Evolutionary conservation across 2,329 filamentous ascomycete genomes (phyloP).

Genomic region (Pestalotiopsis sp.): DNA sequence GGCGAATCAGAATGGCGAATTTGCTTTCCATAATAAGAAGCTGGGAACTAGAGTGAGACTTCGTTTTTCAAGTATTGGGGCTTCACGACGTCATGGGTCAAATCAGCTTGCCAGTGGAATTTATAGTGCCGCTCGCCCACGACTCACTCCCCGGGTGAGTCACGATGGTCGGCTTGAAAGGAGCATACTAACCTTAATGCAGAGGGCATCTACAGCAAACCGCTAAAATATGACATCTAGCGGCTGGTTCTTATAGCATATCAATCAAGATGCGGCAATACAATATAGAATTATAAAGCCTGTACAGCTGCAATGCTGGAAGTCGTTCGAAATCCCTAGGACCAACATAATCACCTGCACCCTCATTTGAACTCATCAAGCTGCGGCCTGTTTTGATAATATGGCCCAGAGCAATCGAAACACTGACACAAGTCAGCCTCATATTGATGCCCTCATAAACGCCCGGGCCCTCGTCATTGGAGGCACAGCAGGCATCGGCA

Average conservation of each 20-base stretch:
- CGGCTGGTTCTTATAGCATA: not conserved
- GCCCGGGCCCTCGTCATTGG: not conserved
- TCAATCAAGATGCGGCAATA: too few relatives aligned
- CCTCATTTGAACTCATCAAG: not conserved
- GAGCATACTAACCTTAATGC: not conserved
- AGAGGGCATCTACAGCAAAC: not conserved
- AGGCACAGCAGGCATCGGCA: not conserved
- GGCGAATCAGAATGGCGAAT: too few relatives aligned
- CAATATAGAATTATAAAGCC: too few relatives aligned
- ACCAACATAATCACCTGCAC: not conserved
- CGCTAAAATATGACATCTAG: not conserved
- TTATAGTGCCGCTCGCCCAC: too few relatives aligned
- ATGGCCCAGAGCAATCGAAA: not conserved
- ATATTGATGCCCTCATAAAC: not conserved
- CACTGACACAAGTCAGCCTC: not conserved
- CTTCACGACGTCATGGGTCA: too few relatives aligned
- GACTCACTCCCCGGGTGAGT: not conserved
- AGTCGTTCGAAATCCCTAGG: not conserved
- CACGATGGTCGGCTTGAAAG: not conserved
- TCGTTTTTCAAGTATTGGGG: too few relatives aligned
- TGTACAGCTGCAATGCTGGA: not conserved
- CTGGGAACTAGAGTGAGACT: too few relatives aligned
- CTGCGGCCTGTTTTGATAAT: not conserved
- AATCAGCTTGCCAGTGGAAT: too few relatives aligned
- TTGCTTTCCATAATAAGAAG: too few relatives aligned